phyloP scores from a whole-genome alignment of 2,329 filamentous ascomycete species.

The Coniochaeta prunicola region DNA sequence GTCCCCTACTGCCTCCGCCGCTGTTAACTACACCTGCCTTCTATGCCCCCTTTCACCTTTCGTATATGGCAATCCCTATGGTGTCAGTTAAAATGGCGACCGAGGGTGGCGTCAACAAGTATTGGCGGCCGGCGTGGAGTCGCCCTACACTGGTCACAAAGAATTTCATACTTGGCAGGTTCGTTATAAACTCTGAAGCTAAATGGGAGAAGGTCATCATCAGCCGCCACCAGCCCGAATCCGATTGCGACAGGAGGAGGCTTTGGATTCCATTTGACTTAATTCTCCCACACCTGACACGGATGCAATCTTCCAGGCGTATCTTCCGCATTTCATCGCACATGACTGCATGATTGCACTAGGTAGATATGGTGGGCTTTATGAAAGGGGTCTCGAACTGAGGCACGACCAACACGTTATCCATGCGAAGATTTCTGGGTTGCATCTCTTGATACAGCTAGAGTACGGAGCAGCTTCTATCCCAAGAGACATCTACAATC shows the following conservation, averaged over 20 bases:
- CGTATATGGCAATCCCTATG: background rate
- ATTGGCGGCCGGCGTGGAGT: background rate
- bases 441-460: background rate
- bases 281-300: background rate
- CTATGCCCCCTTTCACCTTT: background rate
- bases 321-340: background rate
- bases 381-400: too few relatives aligned
- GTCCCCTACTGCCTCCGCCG: background rate
- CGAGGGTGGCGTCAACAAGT: background rate
- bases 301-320: background rate
- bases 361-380: too few relatives aligned
- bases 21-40: background rate
- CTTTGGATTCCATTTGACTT: background rate
- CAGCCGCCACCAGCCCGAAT: background rate
- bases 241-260: background rate
- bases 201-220: background rate
- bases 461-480: background rate
- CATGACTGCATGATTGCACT: too few relatives aligned
- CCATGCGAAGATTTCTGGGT: background rate
- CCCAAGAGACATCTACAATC: background rate
- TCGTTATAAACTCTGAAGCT: background rate
- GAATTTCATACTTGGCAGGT: background rate
- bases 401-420: too few relatives aligned
- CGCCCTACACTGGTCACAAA: background rate
- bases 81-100: background rate